Base-by-base conservation (phyloP, 139 green algal genomes). In the Chlamydomonas urium region DNA sequence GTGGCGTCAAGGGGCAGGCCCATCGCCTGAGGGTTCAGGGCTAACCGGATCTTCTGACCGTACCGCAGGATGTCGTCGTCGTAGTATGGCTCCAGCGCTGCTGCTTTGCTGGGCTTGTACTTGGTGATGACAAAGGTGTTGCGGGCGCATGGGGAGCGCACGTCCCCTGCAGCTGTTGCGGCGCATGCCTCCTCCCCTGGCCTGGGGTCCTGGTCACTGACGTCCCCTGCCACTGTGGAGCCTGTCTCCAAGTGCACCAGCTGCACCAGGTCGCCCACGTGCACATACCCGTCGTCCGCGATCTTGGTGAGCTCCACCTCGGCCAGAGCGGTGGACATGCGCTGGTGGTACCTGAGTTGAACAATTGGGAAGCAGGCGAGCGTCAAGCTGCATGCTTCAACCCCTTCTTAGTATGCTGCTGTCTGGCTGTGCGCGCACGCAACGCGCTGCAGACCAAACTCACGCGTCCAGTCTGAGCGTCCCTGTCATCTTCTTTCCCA, bases 181-280 rank as follows among this genome's bases (percentile, higher is more conserved):
- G 80, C 72, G 62, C 77, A 83, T 0, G 79, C 47, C 35, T 80
- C 37, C 65, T 86, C 84, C 21, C 68, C 80, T 38, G 77, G 72
- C 26, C 77, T 65, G 1, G 47, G 38, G 68, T 86, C 83, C 66
- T 75, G 70, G 38, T 83, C 83, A 26, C 75, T 66, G 4, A 86
- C 69, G 42, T 89, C 81, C 2, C 76, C 58, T 50, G 79, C 74
- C 31, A 91, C 71, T 35, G 83, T 57, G 61, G 48, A 70, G 32
- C 79, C 75, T 3, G 72, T 88, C 42, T 82, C 76, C 47, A 83
- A 42, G 48, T 88, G 79, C 31, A 84, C 66, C 34, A 87, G 70
- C 78, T 87, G 82, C 60, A 90, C 8, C 23, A 89, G 59, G 38
- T 91, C 86, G 1, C 83, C 86, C 66, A 85, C 86, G 67, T 89